Percentiles rank a stretch among this genome's conserved stretches.
Conservation (phyloP, 2,329 filamentous ascomycete species). For the Chlorencoelia australis region DNA sequence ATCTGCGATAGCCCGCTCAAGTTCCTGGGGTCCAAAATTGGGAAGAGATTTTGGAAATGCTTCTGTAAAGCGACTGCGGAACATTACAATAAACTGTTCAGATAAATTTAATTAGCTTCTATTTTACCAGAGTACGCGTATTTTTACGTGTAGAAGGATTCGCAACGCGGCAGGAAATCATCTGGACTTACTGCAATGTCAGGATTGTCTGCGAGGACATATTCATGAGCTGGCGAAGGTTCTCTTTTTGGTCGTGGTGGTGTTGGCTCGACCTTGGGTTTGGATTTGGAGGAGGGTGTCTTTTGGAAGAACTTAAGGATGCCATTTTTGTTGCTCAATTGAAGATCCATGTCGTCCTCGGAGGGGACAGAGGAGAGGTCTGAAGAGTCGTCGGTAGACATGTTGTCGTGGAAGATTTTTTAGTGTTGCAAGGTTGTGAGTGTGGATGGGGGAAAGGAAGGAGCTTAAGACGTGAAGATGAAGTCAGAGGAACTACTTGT, state of each 20-base stretch:
- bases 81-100: conserved; percentile 91
- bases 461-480: conserved; percentile 10
- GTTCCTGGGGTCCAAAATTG: conserved; percentile 89
- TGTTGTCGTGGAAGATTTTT: conserved; percentile 12
- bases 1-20: conserved; percentile 78
- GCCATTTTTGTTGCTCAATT: conserved; percentile 42
- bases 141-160: conserved; percentile 36
- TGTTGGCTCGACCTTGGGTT: conserved; percentile 45
- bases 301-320: conserved; percentile 62
- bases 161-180: conserved; percentile 31
- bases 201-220: conserved; percentile 78
- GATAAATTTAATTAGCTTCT: conserved; percentile 28
- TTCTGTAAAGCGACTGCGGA: conserved; percentile 84
- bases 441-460: conserved; percentile 6
- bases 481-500: conserved; percentile 15
- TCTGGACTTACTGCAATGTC: conserved; percentile 73
- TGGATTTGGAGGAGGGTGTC: conserved; percentile 30
- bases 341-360: conserved; percentile 42
- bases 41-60: conserved; percentile 78
- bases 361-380: conserved; percentile 50
- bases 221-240: conserved; percentile 83
- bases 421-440: conserved; percentile 11
- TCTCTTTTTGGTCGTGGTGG: conserved; percentile 68
- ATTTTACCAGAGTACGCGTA: conserved; percentile 36
- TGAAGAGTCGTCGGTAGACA: conserved; percentile 50